Percentiles rank a stretch among this genome's conserved stretches.
Evolutionary conservation across 108 stramenopile genomes (phyloP).

Genomic region (Stephanodiscus minutulus): DNA sequence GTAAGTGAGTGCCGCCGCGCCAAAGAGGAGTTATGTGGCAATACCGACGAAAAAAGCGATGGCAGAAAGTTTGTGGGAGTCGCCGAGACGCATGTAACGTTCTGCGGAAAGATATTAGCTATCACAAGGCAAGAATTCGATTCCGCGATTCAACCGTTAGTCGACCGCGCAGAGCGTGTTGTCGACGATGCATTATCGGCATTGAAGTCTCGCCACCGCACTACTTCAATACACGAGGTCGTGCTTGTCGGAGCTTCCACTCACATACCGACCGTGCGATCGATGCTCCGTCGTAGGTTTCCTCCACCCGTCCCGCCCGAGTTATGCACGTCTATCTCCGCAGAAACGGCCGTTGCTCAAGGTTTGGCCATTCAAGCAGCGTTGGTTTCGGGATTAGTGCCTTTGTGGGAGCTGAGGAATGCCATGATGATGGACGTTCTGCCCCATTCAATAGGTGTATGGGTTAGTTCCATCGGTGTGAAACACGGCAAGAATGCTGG

Average conservation of each 20-base stretch:
- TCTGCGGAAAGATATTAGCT: conserved; percentile 9
- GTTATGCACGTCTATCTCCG: conserved; percentile 68
- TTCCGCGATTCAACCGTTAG: conserved; percentile 37
- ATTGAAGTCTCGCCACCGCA: conserved; percentile 11
- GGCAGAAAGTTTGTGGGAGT: conserved; percentile 7
- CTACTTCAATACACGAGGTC: conserved; percentile 63
- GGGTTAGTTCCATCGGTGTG: conserved; percentile 26
- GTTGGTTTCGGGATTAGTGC: conserved; percentile 59
- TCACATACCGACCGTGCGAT: conserved; percentile 66
- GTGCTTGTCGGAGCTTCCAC: conserved; percentile 82
- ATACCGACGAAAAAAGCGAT: conserved; percentile 31
- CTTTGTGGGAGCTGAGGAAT: conserved; percentile 65
- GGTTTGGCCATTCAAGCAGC: conserved; percentile 85
- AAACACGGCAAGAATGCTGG: conserved; percentile 1
- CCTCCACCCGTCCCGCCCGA: conserved; percentile 55
- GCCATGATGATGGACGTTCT: conserved; percentile 84
- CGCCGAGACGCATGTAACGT: conserved; percentile 34
- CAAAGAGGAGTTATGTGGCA: conserved; percentile 75
- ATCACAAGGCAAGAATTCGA: conserved; percentile 56
- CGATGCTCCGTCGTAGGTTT: conserved; percentile 66
- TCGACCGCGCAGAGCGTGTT: conserved; percentile 46
- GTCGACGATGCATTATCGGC: conserved; percentile 44
- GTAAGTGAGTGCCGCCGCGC: conserved; percentile 59
- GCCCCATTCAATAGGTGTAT: conserved; percentile 82
- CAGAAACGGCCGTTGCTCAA: conserved; percentile 80